Evolutionary conservation across 768 basidiomycete species (phyloP), one percentile per base, ranked within the genome.

Genomic region (Psilocybe subaeruginosa): DNA sequence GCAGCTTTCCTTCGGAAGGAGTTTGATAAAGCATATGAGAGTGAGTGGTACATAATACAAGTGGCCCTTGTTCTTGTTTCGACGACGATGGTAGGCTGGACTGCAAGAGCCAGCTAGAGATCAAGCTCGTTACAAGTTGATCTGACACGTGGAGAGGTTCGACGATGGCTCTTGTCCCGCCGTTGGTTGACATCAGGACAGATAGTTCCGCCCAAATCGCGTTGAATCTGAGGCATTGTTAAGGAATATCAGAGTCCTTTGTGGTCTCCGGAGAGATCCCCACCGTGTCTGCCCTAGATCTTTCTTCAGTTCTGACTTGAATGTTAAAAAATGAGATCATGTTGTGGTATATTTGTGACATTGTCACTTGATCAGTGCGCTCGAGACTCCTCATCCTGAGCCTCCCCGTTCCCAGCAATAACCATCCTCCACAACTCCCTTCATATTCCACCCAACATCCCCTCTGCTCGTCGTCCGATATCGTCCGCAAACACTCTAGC

Each of bases 321-420:
- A 54, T 39, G 53, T 37, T 33, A 27, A 8, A 23, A 43, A 23
- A 35, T n/a, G 54, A 35, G 27, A 43, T 29, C 19, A 35, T 75
- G 68, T 76, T 76, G 70, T 64, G 58, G 19, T 9, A 12, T 76
- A 62, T 77, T 76, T 77, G 72, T 60, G 55, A 46, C 53, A 49
- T 43, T 49, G 76, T 76, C 75, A 74, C 68, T 74, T 77, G 75
- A 74, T 68, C 62, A 56, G 55, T 60, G 58, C 62, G 62, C 63
- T 63, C 68, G 60, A 60, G 60, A 60, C 66, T 60, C 62, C 69
- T 62, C 67, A 65, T 61, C 64, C 59, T 66, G 23, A 23, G 23
- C 67, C 55, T 60, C 65, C 56, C 60, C 58, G 50, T 68, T 62
- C 68, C 59, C 68, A 68, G 59, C 64, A 35, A 65, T 46, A 52